Evolutionary conservation across 768 basidiomycete species (phyloP).

Genomic region (Psilocybe azurescens): DNA sequence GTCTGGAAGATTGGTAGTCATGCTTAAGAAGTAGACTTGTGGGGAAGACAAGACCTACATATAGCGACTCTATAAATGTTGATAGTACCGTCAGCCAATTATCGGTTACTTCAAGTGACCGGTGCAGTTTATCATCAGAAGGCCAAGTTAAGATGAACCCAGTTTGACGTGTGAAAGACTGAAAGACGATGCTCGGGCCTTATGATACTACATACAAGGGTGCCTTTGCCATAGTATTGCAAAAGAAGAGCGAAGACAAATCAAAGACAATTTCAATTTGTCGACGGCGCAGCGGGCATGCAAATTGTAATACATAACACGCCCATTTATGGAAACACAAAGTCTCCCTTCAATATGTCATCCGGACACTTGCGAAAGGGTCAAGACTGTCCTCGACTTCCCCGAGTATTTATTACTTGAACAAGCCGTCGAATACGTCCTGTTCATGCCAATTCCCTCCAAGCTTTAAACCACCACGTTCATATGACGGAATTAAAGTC

Average conservation of each 20-base stretch:
- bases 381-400: background rate
- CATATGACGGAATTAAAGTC: slow-evolving; percentile 27
- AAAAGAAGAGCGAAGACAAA: too few species aligned
- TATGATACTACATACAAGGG: background rate
- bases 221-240: background rate
- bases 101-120: background rate
- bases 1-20: slow-evolving; percentile 27
- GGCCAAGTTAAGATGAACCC: background rate
- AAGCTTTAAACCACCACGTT: background rate
- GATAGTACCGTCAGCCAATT: background rate
- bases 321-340: background rate
- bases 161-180: background rate
- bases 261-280: too few species aligned
- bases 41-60: background rate
- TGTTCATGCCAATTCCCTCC: background rate
- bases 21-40: background rate
- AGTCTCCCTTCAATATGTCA: background rate
- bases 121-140: background rate
- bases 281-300: too few species aligned
- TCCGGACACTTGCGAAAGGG: background rate
- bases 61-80: background rate
- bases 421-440: background rate
- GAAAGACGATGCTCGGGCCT: background rate
- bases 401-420: background rate
- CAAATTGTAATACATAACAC: background rate